phyloP scores from a whole-genome alignment of 257 asterid genomes.

The Avicennia marina region DNA sequence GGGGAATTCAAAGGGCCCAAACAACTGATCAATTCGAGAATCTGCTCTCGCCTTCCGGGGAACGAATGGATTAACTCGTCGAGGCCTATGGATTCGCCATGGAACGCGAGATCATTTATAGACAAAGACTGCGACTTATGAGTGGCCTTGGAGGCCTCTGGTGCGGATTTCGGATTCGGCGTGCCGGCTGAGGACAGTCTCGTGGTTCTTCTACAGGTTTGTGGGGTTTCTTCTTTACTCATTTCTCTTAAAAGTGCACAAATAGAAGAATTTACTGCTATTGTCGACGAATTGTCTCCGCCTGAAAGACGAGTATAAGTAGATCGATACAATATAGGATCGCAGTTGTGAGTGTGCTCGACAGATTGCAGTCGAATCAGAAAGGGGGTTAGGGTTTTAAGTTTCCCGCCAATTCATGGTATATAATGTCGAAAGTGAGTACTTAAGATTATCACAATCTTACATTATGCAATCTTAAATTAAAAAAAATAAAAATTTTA shows the following conservation, averaged over 20 bases:
- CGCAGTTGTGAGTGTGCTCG: too few relatives aligned
- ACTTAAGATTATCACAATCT: too few relatives aligned
- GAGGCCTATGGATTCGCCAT: conserved; percentile 37
- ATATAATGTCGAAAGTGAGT: too few relatives aligned
- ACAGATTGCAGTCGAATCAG: too few relatives aligned
- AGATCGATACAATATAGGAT: too few relatives aligned
- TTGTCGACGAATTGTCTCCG: background rate
- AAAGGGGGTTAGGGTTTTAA: conserved; percentile 18
- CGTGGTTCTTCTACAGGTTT: conserved; percentile 51
- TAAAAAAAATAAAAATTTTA: too few relatives aligned
- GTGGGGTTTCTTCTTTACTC: conserved; percentile 48
- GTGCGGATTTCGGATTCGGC: conserved; percentile 34
- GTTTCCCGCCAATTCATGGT: conserved; percentile 28
- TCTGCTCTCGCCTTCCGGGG: conserved; percentile 68
- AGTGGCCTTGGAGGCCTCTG: conserved; percentile 26
- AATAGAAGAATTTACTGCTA: conserved; percentile 11
- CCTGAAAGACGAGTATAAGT: too few relatives aligned
- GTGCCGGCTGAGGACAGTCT: conserved; percentile 42
- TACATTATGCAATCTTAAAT: too few relatives aligned
- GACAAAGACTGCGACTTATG: conserved; percentile 22
- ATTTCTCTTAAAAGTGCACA: conserved; percentile 29
- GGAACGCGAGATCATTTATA: conserved; percentile 42
- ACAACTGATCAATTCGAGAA: conserved; percentile 48
- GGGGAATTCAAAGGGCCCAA: conserved; percentile 86
- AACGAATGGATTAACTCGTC: conserved; percentile 56